phyloP scores from a whole-genome alignment of 345 rosid genomes.

The Linum trigynum region DNA sequence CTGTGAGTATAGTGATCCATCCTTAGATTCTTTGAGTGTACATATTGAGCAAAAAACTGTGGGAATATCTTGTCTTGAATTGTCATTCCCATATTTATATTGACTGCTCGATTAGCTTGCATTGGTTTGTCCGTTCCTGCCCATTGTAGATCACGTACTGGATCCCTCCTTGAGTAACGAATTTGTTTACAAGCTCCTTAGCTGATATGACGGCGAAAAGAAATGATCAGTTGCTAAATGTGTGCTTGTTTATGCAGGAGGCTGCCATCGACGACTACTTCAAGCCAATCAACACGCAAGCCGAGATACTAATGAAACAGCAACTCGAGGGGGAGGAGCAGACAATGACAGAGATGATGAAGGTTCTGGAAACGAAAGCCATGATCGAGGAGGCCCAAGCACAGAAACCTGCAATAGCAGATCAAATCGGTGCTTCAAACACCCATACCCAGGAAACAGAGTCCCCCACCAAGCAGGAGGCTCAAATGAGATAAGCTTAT shows the following conservation, averaged over 20 bases:
- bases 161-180: too few species aligned
- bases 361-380: slow-evolving; percentile 49
- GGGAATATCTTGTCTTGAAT: too few species aligned
- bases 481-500: too few species aligned
- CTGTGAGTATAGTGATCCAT: slow-evolving; percentile 33
- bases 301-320: slow-evolving; percentile 58
- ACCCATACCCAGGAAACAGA: background rate
- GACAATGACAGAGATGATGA: slow-evolving; percentile 60
- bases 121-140: background rate
- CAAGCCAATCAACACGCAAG: slow-evolving; percentile 79
- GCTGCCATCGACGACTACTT: slow-evolving; percentile 72
- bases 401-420: slow-evolving; percentile 28
- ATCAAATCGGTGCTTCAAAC: background rate
- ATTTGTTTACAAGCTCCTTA: too few species aligned
- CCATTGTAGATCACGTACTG: background rate
- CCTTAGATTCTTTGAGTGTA: background rate
- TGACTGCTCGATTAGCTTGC: too few species aligned
- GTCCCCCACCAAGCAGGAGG: background rate
- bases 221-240: background rate
- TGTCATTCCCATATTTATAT: too few species aligned
- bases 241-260: slow-evolving; percentile 37
- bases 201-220: background rate
- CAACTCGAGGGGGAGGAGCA: slow-evolving; percentile 85
- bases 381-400: slow-evolving; percentile 50
- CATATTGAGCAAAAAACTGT: background rate